Conservation (phyloP, 2,329 filamentous ascomycete genomes). For the Aspergillus floridensis region DNA sequence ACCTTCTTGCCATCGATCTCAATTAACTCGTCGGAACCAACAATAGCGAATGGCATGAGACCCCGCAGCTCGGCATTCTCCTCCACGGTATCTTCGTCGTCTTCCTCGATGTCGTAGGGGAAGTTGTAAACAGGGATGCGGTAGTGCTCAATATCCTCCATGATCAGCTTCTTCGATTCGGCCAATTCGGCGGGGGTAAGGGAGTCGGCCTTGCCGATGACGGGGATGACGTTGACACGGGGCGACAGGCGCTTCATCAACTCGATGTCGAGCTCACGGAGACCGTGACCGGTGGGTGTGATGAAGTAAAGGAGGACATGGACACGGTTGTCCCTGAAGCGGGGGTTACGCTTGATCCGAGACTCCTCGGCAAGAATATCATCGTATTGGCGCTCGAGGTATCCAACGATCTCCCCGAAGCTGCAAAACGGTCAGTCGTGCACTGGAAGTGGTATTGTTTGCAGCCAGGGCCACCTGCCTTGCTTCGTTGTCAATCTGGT, state of each 20-base stretch:
- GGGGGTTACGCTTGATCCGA: conserved; percentile 99
- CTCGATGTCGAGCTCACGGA: conserved; percentile 98
- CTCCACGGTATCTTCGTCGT: conserved; percentile 98
- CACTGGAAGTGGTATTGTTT: neutral
- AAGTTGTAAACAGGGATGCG: conserved; percentile 99
- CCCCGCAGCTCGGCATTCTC: conserved; percentile 97
- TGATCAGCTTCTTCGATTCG: conserved; percentile 99
- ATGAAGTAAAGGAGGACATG: conserved; percentile 99
- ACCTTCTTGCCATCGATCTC: conserved; percentile 92
- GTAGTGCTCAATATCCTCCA: conserved; percentile 99
- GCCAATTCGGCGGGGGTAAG: conserved; percentile 94
- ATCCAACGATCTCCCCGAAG: conserved; percentile 96
- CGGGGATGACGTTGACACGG: conserved; percentile 97
- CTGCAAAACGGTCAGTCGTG: conserved; percentile 48
- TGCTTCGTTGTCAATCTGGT: conserved; percentile 98
- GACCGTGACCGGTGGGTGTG: conserved; percentile 93
- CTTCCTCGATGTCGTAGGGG: conserved; percentile 98
- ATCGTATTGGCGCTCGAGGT: conserved; percentile 98
- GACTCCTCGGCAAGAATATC: conserved; percentile 99
- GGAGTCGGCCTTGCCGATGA: conserved; percentile 97
- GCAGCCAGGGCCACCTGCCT: conserved; percentile 58
- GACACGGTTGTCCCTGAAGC: conserved; percentile 98
- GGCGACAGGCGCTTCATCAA: conserved; percentile 99
- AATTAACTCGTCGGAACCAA: conserved; percentile 91
- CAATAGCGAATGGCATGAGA: conserved; percentile 98